A percentile compares a stretch with the other conserved stretches of the same genome.
Conservation (phyloP, 2,329 filamentous ascomycete genomes). For the Tolypocladium pustulatum region DNA sequence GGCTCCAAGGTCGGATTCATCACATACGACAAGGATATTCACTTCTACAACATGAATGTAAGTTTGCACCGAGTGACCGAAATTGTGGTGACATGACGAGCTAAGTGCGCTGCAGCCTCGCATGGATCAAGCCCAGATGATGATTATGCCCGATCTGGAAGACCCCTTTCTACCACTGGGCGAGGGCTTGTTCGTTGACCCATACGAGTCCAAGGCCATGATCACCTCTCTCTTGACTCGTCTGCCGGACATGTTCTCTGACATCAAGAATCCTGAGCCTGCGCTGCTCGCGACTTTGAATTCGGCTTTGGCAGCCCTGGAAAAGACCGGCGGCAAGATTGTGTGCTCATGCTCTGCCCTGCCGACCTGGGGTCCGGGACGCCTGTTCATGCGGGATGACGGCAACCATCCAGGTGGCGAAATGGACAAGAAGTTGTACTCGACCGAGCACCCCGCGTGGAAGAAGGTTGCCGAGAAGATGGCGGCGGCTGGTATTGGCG, state of each 20-base stretch:
- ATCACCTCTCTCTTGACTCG: constrained; percentile 80
- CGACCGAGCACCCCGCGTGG: constrained; percentile 82
- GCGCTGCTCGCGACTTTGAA: constrained; percentile 77
- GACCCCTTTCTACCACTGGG: constrained; percentile 91
- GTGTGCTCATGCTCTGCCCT: constrained; percentile 79
- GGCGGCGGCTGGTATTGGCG: constrained; percentile 75
- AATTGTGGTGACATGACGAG: neutral
- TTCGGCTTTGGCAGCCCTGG: constrained; percentile 72
- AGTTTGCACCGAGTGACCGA: constrained; percentile 22
- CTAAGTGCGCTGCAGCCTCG: constrained; percentile 39
- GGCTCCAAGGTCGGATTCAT: constrained; percentile 89
- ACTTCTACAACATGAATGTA: constrained; percentile 93
- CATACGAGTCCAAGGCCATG: constrained; percentile 75
- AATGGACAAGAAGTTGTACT: constrained; percentile 82
- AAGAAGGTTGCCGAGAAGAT: constrained; percentile 79
- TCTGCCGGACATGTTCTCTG: constrained; percentile 77
- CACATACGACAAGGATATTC: constrained; percentile 91
- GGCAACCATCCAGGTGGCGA: constrained; percentile 79
- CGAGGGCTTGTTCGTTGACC: constrained; percentile 89
- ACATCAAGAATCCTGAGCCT: constrained; percentile 83
- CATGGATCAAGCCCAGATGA: constrained; percentile 86
- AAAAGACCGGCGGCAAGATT: constrained; percentile 84
- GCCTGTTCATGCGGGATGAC: constrained; percentile 78
- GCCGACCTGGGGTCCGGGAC: constrained; percentile 83
- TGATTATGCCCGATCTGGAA: constrained; percentile 96